Evolutionary conservation across 1,284 basidiomycete genomes (phyloP), one percentile per base, ranked within the genome.

Genomic region (Serendipita sp.): DNA sequence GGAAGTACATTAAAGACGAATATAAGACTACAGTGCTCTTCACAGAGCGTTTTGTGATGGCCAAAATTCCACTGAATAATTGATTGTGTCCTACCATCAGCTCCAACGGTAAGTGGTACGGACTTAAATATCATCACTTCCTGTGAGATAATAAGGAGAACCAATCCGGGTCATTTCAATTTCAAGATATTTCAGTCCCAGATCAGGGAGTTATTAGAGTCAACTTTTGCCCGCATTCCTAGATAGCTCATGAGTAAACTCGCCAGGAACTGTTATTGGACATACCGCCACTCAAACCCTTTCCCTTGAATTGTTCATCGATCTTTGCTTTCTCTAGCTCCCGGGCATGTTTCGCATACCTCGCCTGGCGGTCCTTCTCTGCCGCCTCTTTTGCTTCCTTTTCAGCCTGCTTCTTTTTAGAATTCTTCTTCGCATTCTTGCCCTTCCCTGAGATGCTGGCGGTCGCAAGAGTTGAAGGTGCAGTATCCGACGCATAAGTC

Each of bases 361-460:
- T 72, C 3, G 77, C 77, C 22, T 79, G 69, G 43, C 84, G 74
- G 55, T 80, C 76, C 3, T 70, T 71, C 69, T 88, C 87, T 0
- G 74, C 75, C 0, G 79, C 81, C 0, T 73, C 78, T 68, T 82
- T 86, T 4, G 73, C 77, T 2, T 76, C 74, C 69, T 87, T 88
- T 64, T 76, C 69, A 0, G 78, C 78, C 30, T 85, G 85, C 2
- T 78, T 75, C 62, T 35, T 17, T 15, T 22, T 43, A 29, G 62
- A 47, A 66, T 87, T 86, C 70, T 88, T 85, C 15, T 85, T 78
- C 70, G 88, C 82, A 60, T 79, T 79, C 73, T 89, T 87, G 15
- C 82, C 82, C 65, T 78, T 68, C 2, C 76, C 68, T 62, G 80
- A 79, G 0, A 79, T 67, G 0, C 75, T 72, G 6, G 38, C 38